These are phyloP conservation scores for Breviolum minutum DNA, from an alignment of 73 alveolate genomes.

Conservation along the genomic window DNA sequence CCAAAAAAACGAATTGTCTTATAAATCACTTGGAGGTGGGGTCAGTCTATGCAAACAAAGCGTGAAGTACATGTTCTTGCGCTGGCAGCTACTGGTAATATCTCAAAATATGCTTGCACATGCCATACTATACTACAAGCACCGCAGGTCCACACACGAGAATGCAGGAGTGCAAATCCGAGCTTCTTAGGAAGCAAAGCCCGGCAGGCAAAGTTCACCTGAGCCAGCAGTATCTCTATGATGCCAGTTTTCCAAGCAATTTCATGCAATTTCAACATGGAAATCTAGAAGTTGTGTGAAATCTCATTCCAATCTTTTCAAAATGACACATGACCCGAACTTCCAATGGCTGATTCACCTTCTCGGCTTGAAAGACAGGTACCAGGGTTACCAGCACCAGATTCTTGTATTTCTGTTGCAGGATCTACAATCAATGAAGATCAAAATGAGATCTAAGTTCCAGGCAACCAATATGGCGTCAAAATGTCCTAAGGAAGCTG, in stretches of 20 bases:
- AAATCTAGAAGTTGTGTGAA: background rate
- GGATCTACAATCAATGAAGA: too few relatives aligned
- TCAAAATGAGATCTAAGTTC: background rate
- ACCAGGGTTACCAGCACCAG: too few relatives aligned
- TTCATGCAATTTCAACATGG: background rate
- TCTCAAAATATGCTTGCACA: too few relatives aligned
- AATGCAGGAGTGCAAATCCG: background rate
- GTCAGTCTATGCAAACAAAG: background rate
- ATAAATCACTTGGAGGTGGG: background rate
- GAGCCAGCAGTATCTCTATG: background rate
- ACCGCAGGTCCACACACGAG: too few relatives aligned
- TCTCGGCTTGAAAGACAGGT: too few relatives aligned
- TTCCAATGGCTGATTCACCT: too few relatives aligned
- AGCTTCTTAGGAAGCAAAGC: conserved; percentile 32
- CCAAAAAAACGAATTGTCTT: background rate
- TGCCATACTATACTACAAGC: too few relatives aligned
- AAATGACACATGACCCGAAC: too few relatives aligned
- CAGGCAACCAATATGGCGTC: conserved; percentile 5
- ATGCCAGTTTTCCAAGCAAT: background rate
- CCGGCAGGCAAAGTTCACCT: conserved; percentile 87
- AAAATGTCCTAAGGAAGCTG: background rate
- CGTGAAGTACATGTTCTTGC: too few relatives aligned
- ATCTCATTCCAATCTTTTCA: too few relatives aligned
- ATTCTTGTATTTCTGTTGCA: too few relatives aligned
- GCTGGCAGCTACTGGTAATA: too few relatives aligned